Base-by-base conservation (phyloP, 257 asterid species). In the Penstemon newberryi region DNA sequence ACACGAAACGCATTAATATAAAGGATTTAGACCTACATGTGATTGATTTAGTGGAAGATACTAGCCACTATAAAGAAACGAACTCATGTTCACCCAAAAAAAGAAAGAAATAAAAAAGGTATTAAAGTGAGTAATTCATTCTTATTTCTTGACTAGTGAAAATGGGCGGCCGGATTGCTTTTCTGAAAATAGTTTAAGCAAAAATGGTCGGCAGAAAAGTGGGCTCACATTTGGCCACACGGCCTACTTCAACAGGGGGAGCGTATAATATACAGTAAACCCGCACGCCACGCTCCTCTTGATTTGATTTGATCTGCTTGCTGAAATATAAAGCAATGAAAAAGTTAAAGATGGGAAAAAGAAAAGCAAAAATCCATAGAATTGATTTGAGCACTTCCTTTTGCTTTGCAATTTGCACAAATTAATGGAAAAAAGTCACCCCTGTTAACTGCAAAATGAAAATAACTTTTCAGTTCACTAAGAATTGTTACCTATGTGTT, bases 181-280 rank as follows among this genome's bases (percentile, higher is more conserved):
- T 67, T 39, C 61, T 8, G 64, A 59, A 70, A 8, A 64, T 39
- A 37, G 25, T 37, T 13, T 6, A 12, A 15, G 6, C 18, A 12
- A 37, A 18, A 69, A 61, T 81, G 75, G 89, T 81, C 84, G 84
- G 89, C 86, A n/a, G 74, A 62, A 77, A 81, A 63, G 75, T 25
- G 69, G 77, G 68, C 72, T 59, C 58, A 12, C 58, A 9, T 15
- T 55, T 9, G 60, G 65, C 66, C 54, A 49, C 54, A 40, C 61
- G 79, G 57, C 78, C 87, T 52, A 58, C 63, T 0, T 7, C 38
- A 44, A 25, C 56, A 39, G 42, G 39, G 7, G 86, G 83, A 82
- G 86, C 90, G 80, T 66, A 45, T 78, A 41, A 6, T 69, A 71
- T 56, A 70, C 67, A 13, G 43, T 53, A 50, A 40, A 55, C 33